These are phyloP conservation scores for Alopecurus myosuroides DNA, from an alignment of 176 grass and related monocot genomes.

Conservation along the genomic window DNA sequence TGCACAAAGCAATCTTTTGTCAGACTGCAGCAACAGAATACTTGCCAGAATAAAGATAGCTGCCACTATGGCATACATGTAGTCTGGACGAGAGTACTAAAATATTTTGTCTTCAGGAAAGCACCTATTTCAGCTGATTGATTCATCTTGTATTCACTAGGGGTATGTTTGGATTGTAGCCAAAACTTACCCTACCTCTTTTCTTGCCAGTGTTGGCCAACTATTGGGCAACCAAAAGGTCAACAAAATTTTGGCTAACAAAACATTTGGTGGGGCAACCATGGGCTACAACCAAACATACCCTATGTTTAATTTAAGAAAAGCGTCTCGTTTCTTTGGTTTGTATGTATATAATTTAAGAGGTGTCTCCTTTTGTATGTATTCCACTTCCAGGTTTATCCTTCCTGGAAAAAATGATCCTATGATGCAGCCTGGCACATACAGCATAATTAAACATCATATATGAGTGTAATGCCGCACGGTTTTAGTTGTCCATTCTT, in stretches of 20 bases:
- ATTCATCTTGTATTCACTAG: neutral
- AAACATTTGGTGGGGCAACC: neutral
- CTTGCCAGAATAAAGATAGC: conserved; percentile 15
- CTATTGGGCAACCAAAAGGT: neutral
- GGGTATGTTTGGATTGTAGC: neutral
- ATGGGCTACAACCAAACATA: neutral
- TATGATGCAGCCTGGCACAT: conserved; percentile 11
- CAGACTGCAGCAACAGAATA: conserved; percentile 11
- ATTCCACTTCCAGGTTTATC: conserved; percentile 7
- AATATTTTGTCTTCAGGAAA: neutral
- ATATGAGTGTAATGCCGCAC: neutral
- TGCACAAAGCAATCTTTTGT: conserved; percentile 26
- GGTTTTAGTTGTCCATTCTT: neutral
- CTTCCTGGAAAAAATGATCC: neutral
- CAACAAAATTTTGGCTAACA: neutral
- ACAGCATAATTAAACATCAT: neutral
- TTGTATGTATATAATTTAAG: neutral
- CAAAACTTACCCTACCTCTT: neutral
- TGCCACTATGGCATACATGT: neutral
- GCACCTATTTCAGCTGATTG: neutral
- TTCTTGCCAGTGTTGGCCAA: neutral
- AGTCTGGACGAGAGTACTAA: neutral
- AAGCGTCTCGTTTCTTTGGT: neutral
- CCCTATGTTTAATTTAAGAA: neutral
- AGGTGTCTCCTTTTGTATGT: neutral